Evolutionary conservation across 352 stramenopile genomes (phyloP), one percentile per base, ranked within the genome.

Genomic region (Phytophthora citrophthora): DNA sequence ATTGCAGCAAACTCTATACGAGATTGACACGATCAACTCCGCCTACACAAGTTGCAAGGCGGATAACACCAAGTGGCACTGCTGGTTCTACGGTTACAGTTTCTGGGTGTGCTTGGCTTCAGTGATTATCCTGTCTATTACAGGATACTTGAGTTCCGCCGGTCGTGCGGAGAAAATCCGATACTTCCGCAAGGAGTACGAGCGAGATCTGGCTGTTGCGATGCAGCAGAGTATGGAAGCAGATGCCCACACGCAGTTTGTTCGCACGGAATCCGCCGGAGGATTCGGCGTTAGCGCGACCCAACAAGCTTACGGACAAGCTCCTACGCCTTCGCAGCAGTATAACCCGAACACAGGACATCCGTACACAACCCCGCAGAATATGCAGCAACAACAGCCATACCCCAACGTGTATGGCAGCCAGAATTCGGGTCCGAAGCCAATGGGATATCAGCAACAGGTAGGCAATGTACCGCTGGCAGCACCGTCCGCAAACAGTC

Each of bases 21-120:
- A 90, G 40, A 86, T 93, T 45, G 86, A 94, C 59, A 85, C 81
- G 5, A 82, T 94, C 53, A 90, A 88, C 58, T 81, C 84, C 12
- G 83, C 83, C 6, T 94, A 90, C 62, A 79, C 79, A 9, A 86
- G 71, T 31, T 94, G 86, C 59, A 93, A 93, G 66, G 70, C 77
- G 1, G 72, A 92, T 51, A 67, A 77, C 46, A 75, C 66, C 31
- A 54, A 91, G 34, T 94, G 86, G 86, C 79, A 78, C 43, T 94
- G 86, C 70, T 94, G 86, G 86, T 94, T 94, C 72, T 94, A 94
- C 57, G 86, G 86, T 13, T 92, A 84, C 61, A 94, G 86, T 63
- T 94, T 94, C 50, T 94, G 86, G 86, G 83, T 90, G 11, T 92
- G 84, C 56, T 70, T 94, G n/a, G 84, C 84, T 4, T 82, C 82